A percentile compares a stretch with the other conserved stretches of the same genome.
Conservation (phyloP, 352 stramenopile species). For the Pythium monospermum region DNA sequence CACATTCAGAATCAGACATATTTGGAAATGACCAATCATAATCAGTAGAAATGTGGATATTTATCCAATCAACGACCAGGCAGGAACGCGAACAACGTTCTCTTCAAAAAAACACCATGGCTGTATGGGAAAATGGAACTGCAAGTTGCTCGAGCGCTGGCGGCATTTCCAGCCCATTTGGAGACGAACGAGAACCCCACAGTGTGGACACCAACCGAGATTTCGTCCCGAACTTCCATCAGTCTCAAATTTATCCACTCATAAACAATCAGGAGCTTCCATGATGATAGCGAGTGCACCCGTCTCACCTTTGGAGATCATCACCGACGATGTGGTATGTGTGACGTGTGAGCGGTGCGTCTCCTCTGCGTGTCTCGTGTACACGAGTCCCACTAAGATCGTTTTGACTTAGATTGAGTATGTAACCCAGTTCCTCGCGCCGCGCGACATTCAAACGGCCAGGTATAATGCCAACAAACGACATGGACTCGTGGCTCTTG, state of each 20-base stretch:
- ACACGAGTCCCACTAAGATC: slow-evolving; percentile 14
- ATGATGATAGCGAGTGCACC: too few species aligned
- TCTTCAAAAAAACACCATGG: background rate
- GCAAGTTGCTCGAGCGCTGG: slow-evolving; percentile 14
- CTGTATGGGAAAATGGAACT: slow-evolving; percentile 13
- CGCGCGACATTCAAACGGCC: slow-evolving; percentile 37
- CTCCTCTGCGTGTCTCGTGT: slow-evolving; percentile 4
- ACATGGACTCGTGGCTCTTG: too few species aligned
- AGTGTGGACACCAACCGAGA: too few species aligned
- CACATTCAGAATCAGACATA: too few species aligned
- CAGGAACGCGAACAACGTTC: slow-evolving; percentile 25
- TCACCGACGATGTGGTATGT: slow-evolving; percentile 45
- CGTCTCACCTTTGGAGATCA: too few species aligned
- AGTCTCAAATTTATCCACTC: too few species aligned
- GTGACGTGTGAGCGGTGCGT: slow-evolving; percentile 16
- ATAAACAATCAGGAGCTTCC: too few species aligned
- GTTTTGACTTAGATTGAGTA: slow-evolving; percentile 32
- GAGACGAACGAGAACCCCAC: too few species aligned
- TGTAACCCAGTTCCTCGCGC: slow-evolving; percentile 50
- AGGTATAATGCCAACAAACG: slow-evolving; percentile 46
- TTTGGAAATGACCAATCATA: slow-evolving; percentile 14
- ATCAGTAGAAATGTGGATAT: background rate
- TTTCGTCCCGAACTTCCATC: too few species aligned
- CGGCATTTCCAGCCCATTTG: too few species aligned
- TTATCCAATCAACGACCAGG: slow-evolving; percentile 25